Evolutionary conservation across 805 yeast species (phyloP).

Genomic region (Cyberlindnera amylophila): DNA sequence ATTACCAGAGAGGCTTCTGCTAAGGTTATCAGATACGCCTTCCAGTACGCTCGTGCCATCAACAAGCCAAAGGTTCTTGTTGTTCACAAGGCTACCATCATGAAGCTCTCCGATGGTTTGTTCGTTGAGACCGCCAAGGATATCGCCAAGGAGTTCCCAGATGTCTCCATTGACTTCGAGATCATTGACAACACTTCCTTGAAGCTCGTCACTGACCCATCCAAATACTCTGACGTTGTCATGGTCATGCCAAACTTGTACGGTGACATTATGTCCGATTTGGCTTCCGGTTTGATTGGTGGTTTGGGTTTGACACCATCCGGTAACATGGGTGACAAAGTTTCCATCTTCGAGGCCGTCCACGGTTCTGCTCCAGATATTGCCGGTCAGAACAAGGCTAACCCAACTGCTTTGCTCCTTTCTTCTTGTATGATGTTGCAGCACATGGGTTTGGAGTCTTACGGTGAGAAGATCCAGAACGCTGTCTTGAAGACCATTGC

Average conservation of each 20-base stretch:
- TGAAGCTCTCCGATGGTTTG: slow-evolving; percentile 97
- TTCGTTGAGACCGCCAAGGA: slow-evolving; percentile 90
- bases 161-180: slow-evolving; percentile 76
- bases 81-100: slow-evolving; percentile 97
- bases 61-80: slow-evolving; percentile 86
- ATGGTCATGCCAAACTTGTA: slow-evolving; percentile 98
- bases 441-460: slow-evolving; percentile 86
- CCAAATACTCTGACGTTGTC: slow-evolving; percentile 79
- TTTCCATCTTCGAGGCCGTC: slow-evolving; percentile 97
- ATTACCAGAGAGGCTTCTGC: slow-evolving; percentile 96
- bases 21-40: slow-evolving; percentile 94
- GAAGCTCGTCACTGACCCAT: slow-evolving; percentile 84
- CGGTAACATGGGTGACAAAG: slow-evolving; percentile 98
- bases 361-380: slow-evolving; percentile 99
- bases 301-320: slow-evolving; percentile 99
- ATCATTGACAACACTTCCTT: slow-evolving; percentile 94
- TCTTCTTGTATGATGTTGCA: slow-evolving; percentile 99
- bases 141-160: slow-evolving; percentile 89
- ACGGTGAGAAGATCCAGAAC: slow-evolving; percentile 80
- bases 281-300: slow-evolving; percentile 96
- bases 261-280: slow-evolving; percentile 98
- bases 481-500: slow-evolving; percentile 90
- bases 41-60: slow-evolving; percentile 89
- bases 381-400: slow-evolving; percentile 98
- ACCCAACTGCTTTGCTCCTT: slow-evolving; percentile 95